Conservation (phyloP, 305 asterid genomes). For the Withania somnifera region DNA sequence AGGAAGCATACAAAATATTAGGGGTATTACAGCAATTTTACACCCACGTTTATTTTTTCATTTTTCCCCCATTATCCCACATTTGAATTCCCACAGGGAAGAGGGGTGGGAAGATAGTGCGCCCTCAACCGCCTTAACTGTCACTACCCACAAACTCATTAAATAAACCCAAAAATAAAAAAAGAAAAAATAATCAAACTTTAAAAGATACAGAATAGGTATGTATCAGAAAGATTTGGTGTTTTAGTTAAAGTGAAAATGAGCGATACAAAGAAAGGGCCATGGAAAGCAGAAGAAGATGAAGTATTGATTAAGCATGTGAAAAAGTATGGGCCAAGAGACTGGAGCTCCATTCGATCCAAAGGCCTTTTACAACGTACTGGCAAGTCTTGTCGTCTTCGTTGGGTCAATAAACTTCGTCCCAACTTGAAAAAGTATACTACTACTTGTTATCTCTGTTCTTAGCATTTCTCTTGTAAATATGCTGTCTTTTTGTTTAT, state of each 20-base stretch:
- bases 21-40: background rate
- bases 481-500: background rate
- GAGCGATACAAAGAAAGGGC: constrained; percentile 74
- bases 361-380: constrained; percentile 76
- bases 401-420: constrained; percentile 93
- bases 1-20: no score
- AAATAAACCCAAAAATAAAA: background rate
- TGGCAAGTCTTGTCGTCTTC: constrained; percentile 94
- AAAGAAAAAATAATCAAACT: background rate
- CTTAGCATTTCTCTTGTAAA: background rate
- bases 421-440: constrained; percentile 73
- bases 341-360: constrained; percentile 99
- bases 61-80: background rate
- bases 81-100: background rate
- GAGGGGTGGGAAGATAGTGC: constrained; percentile 1
- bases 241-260: background rate
- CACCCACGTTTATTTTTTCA: background rate
- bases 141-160: background rate
- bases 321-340: constrained; percentile 59
- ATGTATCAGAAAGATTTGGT: background rate
- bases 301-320: constrained; percentile 67
- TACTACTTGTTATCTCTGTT: background rate
- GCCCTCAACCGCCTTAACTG: constrained; percentile 7
- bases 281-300: constrained; percentile 90
- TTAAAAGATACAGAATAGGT: no score